Conservation (phyloP, 192 early-diverging fungal genomes). For the Entophlyctis luteolus region DNA sequence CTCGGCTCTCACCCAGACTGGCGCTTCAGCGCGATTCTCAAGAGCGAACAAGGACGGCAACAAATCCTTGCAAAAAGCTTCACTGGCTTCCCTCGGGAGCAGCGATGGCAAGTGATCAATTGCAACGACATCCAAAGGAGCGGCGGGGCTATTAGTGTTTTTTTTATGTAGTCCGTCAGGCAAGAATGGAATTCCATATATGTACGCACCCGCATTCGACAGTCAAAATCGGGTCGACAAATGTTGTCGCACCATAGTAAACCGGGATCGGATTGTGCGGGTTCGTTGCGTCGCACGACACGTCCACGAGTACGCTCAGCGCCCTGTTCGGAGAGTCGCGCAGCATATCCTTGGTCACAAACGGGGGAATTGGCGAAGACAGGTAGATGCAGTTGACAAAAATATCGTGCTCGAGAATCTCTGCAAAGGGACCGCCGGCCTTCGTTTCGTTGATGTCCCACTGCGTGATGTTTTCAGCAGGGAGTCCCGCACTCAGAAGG, state of each 20-base stretch:
- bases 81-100: conserved; percentile 85
- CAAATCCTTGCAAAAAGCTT: conserved; percentile 81
- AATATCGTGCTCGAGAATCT: conserved; percentile 84
- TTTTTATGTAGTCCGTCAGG: background rate
- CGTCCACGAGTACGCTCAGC: conserved; percentile 85
- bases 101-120: conserved; percentile 97
- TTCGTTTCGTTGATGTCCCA: conserved; percentile 97
- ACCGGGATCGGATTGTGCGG: conserved; percentile 97
- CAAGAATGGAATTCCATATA: background rate
- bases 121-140: conserved; percentile 83
- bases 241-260: conserved; percentile 88
- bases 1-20: conserved; percentile 76
- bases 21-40: conserved; percentile 55
- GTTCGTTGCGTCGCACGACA: conserved; percentile 95
- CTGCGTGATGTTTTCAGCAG: conserved; percentile 79
- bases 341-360: conserved; percentile 79
- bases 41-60: conserved; percentile 73
- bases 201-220: conserved; percentile 54
- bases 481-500: conserved; percentile 76
- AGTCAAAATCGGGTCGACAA: conserved; percentile 81
- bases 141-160: conserved; percentile 42
- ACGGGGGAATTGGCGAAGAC: conserved; percentile 85
- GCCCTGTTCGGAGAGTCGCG: conserved; percentile 63
- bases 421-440: conserved; percentile 85
- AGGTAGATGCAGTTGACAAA: conserved; percentile 99